Evolutionary conservation across 1,139 yeast genomes (phyloP).

Genomic region (Hyphopichia burtonii): DNA sequence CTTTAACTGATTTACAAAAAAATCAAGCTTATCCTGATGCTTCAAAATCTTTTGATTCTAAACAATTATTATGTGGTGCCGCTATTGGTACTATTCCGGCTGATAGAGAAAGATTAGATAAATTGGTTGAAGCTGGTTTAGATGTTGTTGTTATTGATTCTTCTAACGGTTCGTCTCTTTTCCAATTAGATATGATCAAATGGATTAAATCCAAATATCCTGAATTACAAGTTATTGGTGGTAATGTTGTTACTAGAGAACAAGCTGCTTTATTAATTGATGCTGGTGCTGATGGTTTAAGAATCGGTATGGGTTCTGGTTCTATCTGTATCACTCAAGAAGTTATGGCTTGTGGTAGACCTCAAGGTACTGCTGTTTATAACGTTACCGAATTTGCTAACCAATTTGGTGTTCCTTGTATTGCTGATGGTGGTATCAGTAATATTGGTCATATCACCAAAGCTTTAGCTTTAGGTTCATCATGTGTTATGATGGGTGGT

Average conservation of each 20-base stretch:
- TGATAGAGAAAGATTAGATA: slow-evolving; percentile 79
- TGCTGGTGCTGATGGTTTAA: slow-evolving; percentile 97
- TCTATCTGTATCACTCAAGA: slow-evolving; percentile 99
- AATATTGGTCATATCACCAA: slow-evolving; percentile 98
- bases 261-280: slow-evolving; percentile 95
- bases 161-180: slow-evolving; percentile 94
- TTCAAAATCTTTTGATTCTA: slow-evolving; percentile 87
- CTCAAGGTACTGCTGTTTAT: slow-evolving; percentile 97
- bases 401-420: slow-evolving; percentile 91
- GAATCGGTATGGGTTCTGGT: slow-evolving; percentile 99
- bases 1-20: slow-evolving; percentile 96
- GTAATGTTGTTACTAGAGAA: slow-evolving; percentile 98
- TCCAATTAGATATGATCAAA: slow-evolving; percentile 90
- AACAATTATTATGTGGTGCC: slow-evolving; percentile 98
- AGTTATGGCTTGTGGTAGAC: slow-evolving; percentile 99
- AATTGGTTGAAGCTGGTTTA: slow-evolving; percentile 93
- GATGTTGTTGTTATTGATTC: slow-evolving; percentile 96
- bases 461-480: slow-evolving; percentile 96
- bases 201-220: slow-evolving; percentile 85
- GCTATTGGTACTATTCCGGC: slow-evolving; percentile 93
- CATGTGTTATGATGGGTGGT: slow-evolving; percentile 99
- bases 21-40: slow-evolving; percentile 93
- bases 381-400: slow-evolving; percentile 85
- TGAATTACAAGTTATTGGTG: slow-evolving; percentile 86
- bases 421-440: slow-evolving; percentile 99